Evolutionary conservation across 129 eudicot species (phyloP).

Genomic region (Flaveria trinervia): DNA sequence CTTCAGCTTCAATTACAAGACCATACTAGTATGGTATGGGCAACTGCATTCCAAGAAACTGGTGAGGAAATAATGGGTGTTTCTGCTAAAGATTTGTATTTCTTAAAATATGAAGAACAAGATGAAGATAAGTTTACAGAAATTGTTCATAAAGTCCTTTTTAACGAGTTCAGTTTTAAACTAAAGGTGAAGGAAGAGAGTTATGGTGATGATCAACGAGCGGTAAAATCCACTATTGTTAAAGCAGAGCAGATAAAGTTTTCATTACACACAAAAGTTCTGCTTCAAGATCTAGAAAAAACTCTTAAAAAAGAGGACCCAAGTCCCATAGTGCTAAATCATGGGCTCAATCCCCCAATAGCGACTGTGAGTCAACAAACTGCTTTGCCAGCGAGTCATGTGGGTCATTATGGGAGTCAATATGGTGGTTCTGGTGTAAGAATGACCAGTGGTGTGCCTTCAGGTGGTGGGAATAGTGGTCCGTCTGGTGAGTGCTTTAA

Average conservation of each 20-base stretch:
- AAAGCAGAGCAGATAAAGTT: conserved; percentile 65
- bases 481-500: conserved; percentile 57
- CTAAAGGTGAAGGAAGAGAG: conserved; percentile 87
- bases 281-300: conserved; percentile 37
- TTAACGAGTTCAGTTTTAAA: conserved; percentile 50
- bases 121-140: conserved; percentile 67
- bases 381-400: conserved; percentile 26
- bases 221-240: conserved; percentile 58
- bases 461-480: conserved; percentile 23
- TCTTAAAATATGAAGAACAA: conserved; percentile 58
- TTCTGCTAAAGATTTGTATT: conserved; percentile 70
- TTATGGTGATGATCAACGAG: conserved; percentile 61
- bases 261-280: conserved; percentile 48
- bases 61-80: conserved; percentile 76
- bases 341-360: conserved; percentile 16
- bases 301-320: conserved; percentile 41
- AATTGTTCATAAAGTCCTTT: conserved; percentile 43
- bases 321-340: conserved; percentile 24
- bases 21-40: conserved; percentile 74
- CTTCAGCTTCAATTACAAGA: conserved; percentile 83
- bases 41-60: conserved; percentile 75
- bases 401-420: conserved; percentile 48
- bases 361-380: conserved; percentile 37
- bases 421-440: conserved; percentile 39
- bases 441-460: conserved; percentile 31